Evolutionary conservation across 2,329 filamentous ascomycete species (phyloP).

Genomic region (Arthroderma sp.): DNA sequence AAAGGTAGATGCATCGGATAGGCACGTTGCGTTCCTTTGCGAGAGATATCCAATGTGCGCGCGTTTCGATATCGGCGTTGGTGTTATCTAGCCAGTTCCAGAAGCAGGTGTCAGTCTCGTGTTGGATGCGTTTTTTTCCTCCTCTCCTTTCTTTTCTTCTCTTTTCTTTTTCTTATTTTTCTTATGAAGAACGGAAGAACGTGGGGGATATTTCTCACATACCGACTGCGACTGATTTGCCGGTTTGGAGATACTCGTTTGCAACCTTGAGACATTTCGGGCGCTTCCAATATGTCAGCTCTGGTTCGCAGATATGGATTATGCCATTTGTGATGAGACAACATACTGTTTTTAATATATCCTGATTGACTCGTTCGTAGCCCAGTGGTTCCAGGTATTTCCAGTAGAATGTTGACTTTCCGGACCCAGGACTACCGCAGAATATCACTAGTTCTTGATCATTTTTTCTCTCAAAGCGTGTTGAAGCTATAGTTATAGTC

Average conservation of each 20-base stretch:
- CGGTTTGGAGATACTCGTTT: slow-evolving; percentile 47
- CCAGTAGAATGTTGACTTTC: slow-evolving; percentile 87
- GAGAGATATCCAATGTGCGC: slow-evolving; percentile 64
- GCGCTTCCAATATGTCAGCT: slow-evolving; percentile 27
- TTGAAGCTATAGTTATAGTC: slow-evolving; percentile 9
- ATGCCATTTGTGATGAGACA: slow-evolving; percentile 3
- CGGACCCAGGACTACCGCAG: slow-evolving; percentile 76
- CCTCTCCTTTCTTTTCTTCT: no score
- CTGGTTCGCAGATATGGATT: slow-evolving; percentile 7
- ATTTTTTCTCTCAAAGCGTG: slow-evolving; percentile 45
- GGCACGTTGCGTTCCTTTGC: slow-evolving; percentile 57
- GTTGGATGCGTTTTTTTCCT: no score
- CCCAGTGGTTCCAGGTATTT: slow-evolving; percentile 60
- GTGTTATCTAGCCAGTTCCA: slow-evolving; percentile 59
- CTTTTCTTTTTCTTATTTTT: background rate
- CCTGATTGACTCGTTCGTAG: slow-evolving; percentile 82
- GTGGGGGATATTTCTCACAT: slow-evolving; percentile 22
- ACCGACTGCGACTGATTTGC: slow-evolving; percentile 66
- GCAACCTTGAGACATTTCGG: slow-evolving; percentile 60
- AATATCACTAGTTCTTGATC: slow-evolving; percentile 66
- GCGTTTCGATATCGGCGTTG: slow-evolving; percentile 69
- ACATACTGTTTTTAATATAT: slow-evolving; percentile 59
- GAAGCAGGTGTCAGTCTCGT: no score
- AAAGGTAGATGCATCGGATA: slow-evolving; percentile 78
- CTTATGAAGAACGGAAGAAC: background rate